Evolutionary conservation across 352 stramenopile species (phyloP).

Genomic region (Phytophthora uliginosa): DNA sequence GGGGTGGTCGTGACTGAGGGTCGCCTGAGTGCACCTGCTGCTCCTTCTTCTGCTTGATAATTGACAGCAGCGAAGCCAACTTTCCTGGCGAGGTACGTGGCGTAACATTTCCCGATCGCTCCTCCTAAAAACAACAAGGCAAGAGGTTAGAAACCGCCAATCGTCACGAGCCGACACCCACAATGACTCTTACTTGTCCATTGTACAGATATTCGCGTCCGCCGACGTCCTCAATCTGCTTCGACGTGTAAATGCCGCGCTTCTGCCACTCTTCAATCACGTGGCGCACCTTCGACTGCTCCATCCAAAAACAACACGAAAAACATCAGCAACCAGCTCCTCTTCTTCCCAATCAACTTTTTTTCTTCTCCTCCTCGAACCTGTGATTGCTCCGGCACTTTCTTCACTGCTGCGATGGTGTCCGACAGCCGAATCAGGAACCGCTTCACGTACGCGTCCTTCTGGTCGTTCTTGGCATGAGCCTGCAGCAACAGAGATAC

Average conservation of each 20-base stretch:
- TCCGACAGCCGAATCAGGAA: slow-evolving; percentile 80
- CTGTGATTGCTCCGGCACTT: slow-evolving; percentile 70
- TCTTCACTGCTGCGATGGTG: slow-evolving; percentile 80
- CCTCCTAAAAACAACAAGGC: slow-evolving; percentile 19
- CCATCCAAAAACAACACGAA: background rate
- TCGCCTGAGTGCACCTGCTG: slow-evolving; percentile 38
- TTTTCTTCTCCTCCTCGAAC: slow-evolving; percentile 33
- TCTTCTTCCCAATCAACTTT: background rate
- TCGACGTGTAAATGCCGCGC: slow-evolving; percentile 71
- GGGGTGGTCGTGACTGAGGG: slow-evolving; percentile 11
- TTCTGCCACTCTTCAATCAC: slow-evolving; percentile 87
- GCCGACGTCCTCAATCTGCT: slow-evolving; percentile 73
- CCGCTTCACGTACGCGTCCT: slow-evolving; percentile 83
- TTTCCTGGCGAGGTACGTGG: slow-evolving; percentile 60
- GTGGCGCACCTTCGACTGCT: slow-evolving; percentile 64
- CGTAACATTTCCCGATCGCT: slow-evolving; percentile 44
- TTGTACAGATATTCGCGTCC: slow-evolving; percentile 43
- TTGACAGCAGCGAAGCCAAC: slow-evolving; percentile 81
- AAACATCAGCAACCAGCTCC: slow-evolving; percentile 17
- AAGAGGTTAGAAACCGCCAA: slow-evolving; percentile 6
- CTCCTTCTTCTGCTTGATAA: slow-evolving; percentile 89
- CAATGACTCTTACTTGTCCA: slow-evolving; percentile 25
- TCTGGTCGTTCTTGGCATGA: slow-evolving; percentile 68
- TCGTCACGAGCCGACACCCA: background rate
- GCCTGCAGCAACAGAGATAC: slow-evolving; percentile 41